Base-by-base conservation (phyloP, 371 early-diverging fungal genomes). In the Nematocida sp. region DNA sequence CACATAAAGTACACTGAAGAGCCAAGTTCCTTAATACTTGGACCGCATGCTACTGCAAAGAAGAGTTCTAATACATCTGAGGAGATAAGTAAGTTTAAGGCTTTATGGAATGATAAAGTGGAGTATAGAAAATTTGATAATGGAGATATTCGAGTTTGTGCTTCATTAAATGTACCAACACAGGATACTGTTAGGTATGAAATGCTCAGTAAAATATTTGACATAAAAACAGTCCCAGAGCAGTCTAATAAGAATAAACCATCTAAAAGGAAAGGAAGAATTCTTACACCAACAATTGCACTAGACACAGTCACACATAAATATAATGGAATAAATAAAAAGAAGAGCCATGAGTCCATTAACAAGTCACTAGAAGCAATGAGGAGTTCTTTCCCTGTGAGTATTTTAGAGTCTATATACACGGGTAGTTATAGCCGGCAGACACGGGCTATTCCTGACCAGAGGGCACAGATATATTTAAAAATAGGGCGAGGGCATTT, bases 71-170 rank as follows among this genome's bases (percentile, higher is more conserved):
- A 58, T 15, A 57, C 15, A 7, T 45, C n/a, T 1, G 33, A 57
- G 25, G 70, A 69, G 45, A 39, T n/a, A 33, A 45, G 56, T 46
- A 44, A 20, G 52, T 78, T 78, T 50, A 67, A 44, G 39, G 25
- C 0, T 6, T 27, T 69, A 20, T 78, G 80, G 80, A 47, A 42
- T 4, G 27, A 42, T 25, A n/a, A 60, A 42, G 61, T 78, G 9
- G 80, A 78, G 72, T 47, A 78, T 42, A 47, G 80, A 33, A 57
- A 54, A 44, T 78, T 78, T 33, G 42, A 78, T 4, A 66, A 70
- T 45, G 80, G 80, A 25, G 69, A 78, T 42, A 71, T 78, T 18
- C 23, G 80, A 57, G 40, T 78, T 4, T 78, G 80, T 62, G 57
- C 52, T 5, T 60, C 55, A 7, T 70, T 67, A 13, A 25, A 44